Percentiles rank a stretch among this genome's conserved stretches.
phyloP scores from a whole-genome alignment of 208 protist genomes.

The Wallacemonas sp. region DNA sequence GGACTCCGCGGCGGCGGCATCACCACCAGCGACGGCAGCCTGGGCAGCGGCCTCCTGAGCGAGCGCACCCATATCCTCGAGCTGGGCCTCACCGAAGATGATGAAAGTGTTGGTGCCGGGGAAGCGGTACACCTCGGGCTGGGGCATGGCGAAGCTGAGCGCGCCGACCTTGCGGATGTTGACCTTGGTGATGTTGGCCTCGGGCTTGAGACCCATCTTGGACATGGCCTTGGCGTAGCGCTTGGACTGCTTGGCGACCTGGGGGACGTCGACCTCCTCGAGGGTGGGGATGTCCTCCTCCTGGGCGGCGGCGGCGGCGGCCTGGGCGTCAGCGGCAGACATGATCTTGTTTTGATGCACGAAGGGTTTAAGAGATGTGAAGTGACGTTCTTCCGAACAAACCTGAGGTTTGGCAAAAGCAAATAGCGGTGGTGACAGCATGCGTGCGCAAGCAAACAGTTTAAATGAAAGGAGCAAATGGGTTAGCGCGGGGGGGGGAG shows the following conservation, averaged over 20 bases:
- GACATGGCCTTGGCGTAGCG: constrained; percentile 96
- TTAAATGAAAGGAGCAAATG: too few relatives aligned
- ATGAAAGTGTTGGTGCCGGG: constrained; percentile 96
- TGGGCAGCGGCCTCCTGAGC: constrained; percentile 70
- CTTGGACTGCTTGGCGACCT: constrained; percentile 86
- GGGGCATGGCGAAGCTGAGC: constrained; percentile 91
- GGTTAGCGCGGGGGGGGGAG: too few relatives aligned
- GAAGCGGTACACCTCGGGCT: constrained; percentile 97
- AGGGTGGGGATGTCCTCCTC: constrained; percentile 79
- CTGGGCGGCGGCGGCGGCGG: constrained; percentile 36
- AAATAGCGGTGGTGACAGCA: background rate
- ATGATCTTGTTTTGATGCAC: constrained; percentile 20
- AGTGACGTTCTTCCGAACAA: constrained; percentile 8
- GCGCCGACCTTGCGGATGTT: constrained; percentile 91
- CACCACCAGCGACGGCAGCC: constrained; percentile 52
- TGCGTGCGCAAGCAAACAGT: too few relatives aligned
- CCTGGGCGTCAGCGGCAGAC: constrained; percentile 55
- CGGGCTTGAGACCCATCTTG: constrained; percentile 96
- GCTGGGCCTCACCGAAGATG: constrained; percentile 97
- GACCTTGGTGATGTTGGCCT: constrained; percentile 91
- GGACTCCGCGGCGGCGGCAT: constrained; percentile 16
- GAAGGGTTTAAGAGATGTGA: background rate
- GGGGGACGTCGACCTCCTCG: constrained; percentile 65
- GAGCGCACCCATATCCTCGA: constrained; percentile 87
- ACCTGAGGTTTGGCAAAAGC: background rate